Evolutionary conservation across 805 yeast genomes (phyloP), one percentile per base, ranked within the genome.

Genomic region (Diddensiella transvaalensis): DNA sequence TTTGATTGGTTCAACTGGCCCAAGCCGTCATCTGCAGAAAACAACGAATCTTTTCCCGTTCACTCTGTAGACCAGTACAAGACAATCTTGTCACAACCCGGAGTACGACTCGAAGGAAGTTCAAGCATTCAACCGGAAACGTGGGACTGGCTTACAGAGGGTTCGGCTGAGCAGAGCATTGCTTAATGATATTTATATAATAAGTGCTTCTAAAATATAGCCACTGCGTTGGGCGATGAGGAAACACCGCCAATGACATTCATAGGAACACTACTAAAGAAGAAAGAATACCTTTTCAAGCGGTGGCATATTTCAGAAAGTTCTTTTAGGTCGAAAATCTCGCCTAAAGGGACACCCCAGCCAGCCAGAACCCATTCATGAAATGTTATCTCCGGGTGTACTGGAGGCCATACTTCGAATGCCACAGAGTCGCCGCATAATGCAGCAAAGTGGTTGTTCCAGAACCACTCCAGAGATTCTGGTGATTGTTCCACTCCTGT

Each of bases 161-260:
- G 32, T 26, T 8, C 32, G 8, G 32, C 13, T 8, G n/a, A n/a
- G n/a, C n/a, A n/a, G n/a, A n/a, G n/a, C n/a, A n/a, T n/a, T n/a
- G n/a, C n/a, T n/a, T n/a, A n/a, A n/a, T n/a, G n/a, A n/a, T n/a
- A n/a, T n/a, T n/a, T n/a, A n/a, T n/a, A n/a, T n/a, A n/a, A n/a
- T n/a, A n/a, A n/a, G n/a, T n/a, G n/a, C n/a, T n/a, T 26, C 23
- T 48, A 61, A 36, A 61, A 49, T 21, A 61, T 56, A 17, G 75
- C 78, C 8, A 76, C 75, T 1, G 81, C 77, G 56, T 78, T 75
- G 1, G 70, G 67, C 5, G 65, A 54, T 10, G 69, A 57, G 13
- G 70, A 63, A 2, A 67, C 68, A 22, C 70, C 70, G 11, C 70
- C 69, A 3, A 58, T 58, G 4, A 62, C 60, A 39, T 67, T 65